Evolutionary conservation across 805 yeast species (phyloP).

Genomic region (Starmerella floris): DNA sequence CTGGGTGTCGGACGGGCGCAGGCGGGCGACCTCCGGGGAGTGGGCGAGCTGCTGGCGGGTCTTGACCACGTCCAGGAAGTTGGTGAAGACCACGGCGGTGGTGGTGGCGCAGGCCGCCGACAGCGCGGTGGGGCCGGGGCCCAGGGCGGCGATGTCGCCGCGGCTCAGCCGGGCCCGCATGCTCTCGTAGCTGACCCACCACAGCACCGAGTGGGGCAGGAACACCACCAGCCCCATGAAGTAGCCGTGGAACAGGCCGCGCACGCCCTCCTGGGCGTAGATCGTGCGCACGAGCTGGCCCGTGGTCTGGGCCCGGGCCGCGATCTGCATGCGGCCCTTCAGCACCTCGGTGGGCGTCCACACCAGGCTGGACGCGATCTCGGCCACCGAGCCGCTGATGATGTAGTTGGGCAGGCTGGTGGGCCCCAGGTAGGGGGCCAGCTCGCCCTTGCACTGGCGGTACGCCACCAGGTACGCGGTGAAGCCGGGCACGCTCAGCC

Average conservation of each 20-base stretch:
- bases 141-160: slow-evolving; percentile 12
- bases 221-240: slow-evolving; percentile 34
- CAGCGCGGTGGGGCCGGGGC: slow-evolving; percentile 23
- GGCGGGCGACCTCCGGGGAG: slow-evolving; percentile 28
- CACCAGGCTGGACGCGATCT: slow-evolving; percentile 29
- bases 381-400: slow-evolving; percentile 31
- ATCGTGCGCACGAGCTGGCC: slow-evolving; percentile 27
- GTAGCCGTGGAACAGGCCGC: slow-evolving; percentile 70
- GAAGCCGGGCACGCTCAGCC: slow-evolving; percentile 33
- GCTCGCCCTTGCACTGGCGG: slow-evolving; percentile 28
- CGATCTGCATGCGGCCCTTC: slow-evolving; percentile 34
- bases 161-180: slow-evolving; percentile 7
- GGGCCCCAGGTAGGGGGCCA: slow-evolving; percentile 29
- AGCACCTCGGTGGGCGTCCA: slow-evolving; percentile 38
- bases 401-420: slow-evolving; percentile 28
- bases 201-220: slow-evolving; percentile 32
- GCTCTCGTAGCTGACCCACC: slow-evolving; percentile 32
- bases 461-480: slow-evolving; percentile 32
- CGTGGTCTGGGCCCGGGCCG: slow-evolving; percentile 13
- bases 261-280: slow-evolving; percentile 50
- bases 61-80: slow-evolving; percentile 32
- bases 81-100: slow-evolving; percentile 28
- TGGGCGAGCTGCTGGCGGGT: slow-evolving; percentile 35
- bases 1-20: slow-evolving; percentile 30
- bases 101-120: slow-evolving; percentile 30